These are phyloP conservation scores for Eudorina sp. DNA, from an alignment of 139 green algal species.

Conservation along the genomic window DNA sequence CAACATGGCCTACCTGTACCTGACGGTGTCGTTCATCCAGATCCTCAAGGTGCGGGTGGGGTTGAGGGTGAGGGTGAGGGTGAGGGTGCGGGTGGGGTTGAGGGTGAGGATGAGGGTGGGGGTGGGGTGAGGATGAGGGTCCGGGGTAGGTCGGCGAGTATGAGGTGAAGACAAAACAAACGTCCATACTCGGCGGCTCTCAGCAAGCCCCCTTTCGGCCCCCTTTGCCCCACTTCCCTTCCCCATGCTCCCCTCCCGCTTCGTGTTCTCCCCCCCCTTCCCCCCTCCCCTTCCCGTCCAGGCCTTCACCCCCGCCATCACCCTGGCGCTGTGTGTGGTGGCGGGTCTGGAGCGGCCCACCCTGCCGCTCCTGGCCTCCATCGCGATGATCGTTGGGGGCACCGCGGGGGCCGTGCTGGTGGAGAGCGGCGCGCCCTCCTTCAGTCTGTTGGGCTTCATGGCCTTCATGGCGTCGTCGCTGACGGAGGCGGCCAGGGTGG, in stretches of 20 bases:
- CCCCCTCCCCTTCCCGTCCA: constrained; percentile 65
- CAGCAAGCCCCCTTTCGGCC: too few relatives aligned
- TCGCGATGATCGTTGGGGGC: constrained; percentile 73
- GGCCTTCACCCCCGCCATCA: constrained; percentile 78
- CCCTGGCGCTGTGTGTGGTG: constrained; percentile 67
- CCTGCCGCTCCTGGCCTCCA: constrained; percentile 45
- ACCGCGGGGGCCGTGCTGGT: constrained; percentile 65
- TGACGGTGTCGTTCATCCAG: constrained; percentile 84
- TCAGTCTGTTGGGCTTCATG: constrained; percentile 43
- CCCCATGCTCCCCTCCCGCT: background rate
- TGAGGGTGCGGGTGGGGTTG: too few relatives aligned
- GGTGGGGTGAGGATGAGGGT: too few relatives aligned
- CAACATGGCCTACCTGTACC: constrained; percentile 76
- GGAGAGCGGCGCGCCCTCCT: constrained; percentile 65
- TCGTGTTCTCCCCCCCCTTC: background rate
- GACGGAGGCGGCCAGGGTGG: constrained; percentile 65
- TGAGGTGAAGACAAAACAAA: too few relatives aligned
- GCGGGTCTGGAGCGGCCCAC: constrained; percentile 66
- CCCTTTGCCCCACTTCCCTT: too few relatives aligned
- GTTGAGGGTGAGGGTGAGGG: too few relatives aligned
- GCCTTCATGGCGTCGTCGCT: constrained; percentile 54
- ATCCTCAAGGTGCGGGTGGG: constrained; percentile 40
- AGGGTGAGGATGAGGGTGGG: too few relatives aligned
- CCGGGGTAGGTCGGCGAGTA: too few relatives aligned
- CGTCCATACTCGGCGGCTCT: too few relatives aligned